Evolutionary conservation across 2,329 filamentous ascomycete genomes (phyloP).

Genomic region (Lecanicillium sp.): DNA sequence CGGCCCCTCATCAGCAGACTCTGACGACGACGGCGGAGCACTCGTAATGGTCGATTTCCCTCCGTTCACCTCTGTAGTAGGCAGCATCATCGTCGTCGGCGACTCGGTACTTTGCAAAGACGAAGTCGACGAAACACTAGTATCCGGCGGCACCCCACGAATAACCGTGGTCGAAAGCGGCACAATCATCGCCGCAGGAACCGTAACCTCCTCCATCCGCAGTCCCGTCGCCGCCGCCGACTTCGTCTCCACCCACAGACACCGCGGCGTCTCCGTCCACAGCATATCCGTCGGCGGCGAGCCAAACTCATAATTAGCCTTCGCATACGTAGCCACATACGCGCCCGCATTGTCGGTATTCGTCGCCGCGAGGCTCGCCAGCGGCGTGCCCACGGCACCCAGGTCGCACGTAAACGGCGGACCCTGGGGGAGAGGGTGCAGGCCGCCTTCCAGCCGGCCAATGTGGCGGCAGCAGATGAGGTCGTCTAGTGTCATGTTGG

Average conservation of each 20-base stretch:
- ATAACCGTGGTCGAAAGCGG: conserved; percentile 1
- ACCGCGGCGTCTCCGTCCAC: conserved; percentile 3
- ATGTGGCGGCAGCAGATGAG: conserved; percentile 4
- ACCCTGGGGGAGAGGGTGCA: neutral
- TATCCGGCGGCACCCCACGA: neutral
- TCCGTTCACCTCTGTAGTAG: too few species aligned
- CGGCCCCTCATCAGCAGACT: too few species aligned
- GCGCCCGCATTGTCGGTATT: conserved; percentile 2
- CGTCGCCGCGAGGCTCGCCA: conserved; percentile 2
- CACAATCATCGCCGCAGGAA: neutral
- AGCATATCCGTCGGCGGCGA: conserved; percentile 1
- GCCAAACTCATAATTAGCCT: conserved; percentile 3
- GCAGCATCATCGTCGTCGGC: too few species aligned
- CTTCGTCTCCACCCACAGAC: conserved; percentile 2
- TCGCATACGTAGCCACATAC: conserved; percentile 2
- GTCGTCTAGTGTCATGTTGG: conserved; percentile 1
- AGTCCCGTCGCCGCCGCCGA: neutral
- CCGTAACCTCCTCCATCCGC: neutral
- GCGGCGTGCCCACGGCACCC: neutral
- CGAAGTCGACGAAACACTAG: too few species aligned
- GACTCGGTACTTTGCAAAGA: too few species aligned
- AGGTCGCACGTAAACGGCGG: conserved; percentile 1
- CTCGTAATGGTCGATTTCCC: too few species aligned
- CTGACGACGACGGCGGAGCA: too few species aligned
- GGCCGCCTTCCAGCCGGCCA: conserved; percentile 1